These are phyloP conservation scores for Setaria viridis DNA, from an alignment of 202 grass and related monocot species.

Conservation along the genomic window DNA sequence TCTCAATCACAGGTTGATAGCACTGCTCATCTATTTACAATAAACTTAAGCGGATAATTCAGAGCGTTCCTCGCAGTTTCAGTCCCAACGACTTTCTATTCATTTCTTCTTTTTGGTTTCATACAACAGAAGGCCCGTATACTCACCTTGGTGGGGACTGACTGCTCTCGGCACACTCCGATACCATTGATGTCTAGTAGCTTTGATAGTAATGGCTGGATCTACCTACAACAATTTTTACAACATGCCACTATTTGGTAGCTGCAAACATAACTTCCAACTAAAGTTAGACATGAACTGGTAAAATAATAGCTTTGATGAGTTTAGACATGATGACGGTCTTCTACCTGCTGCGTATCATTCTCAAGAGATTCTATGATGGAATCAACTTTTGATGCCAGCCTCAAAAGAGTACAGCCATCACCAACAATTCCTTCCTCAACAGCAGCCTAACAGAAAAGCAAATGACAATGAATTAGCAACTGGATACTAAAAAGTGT, in stretches of 20 bases:
- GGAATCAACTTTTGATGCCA: conserved; percentile 49
- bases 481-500: neutral
- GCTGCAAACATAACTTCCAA: conserved; percentile 23
- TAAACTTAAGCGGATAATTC: conserved; percentile 37
- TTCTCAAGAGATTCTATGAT: conserved; percentile 47
- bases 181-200: too few relatives aligned
- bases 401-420: conserved; percentile 51
- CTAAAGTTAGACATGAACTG: conserved; percentile 29
- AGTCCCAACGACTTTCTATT: neutral
- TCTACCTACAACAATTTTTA: conserved; percentile 5
- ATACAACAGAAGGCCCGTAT: too few relatives aligned
- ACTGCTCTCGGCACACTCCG: too few relatives aligned
- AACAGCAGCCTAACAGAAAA: conserved; percentile 46
- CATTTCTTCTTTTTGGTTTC: too few relatives aligned
- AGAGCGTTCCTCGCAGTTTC: conserved; percentile 43
- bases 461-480: neutral
- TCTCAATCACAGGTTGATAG: conserved; percentile 14
- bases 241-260: neutral
- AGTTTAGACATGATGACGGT: conserved; percentile 30
- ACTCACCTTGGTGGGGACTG: too few relatives aligned
- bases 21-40: conserved; percentile 32
- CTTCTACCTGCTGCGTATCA: conserved; percentile 49
- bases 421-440: conserved; percentile 46
- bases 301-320: conserved; percentile 23
- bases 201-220: too few relatives aligned